phyloP scores from a whole-genome alignment of 257 asterid species.

The Apocynum venetum region DNA sequence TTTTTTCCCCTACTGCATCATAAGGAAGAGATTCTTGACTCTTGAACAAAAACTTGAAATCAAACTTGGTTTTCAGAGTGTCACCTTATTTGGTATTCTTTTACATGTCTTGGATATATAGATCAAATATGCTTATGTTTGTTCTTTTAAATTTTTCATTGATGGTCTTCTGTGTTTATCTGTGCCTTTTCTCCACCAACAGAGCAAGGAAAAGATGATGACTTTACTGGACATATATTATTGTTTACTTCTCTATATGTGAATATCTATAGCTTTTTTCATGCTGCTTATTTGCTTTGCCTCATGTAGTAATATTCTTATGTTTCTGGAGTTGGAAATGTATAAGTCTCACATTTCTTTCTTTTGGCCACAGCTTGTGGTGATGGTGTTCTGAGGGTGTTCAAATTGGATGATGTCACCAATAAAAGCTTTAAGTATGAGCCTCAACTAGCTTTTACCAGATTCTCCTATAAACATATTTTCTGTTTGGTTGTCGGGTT shows the following conservation, averaged over 20 bases:
- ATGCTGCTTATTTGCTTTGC: not conserved
- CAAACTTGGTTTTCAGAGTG: not conserved
- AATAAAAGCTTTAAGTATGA: constrained; percentile 96
- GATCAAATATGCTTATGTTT: not conserved
- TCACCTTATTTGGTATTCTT: not conserved
- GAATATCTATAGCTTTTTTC: not conserved
- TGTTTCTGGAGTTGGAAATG: not conserved
- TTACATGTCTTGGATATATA: not conserved
- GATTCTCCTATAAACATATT: not conserved
- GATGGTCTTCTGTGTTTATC: not conserved
- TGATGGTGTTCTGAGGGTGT: constrained; percentile 84
- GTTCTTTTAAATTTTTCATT: not conserved
- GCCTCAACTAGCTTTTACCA: constrained; percentile 21
- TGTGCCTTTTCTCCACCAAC: not conserved
- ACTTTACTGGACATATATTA: not conserved
- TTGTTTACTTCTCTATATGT: not conserved
- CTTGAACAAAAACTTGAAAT: not conserved
- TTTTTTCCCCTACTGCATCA: too few species aligned
- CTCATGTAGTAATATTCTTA: not conserved
- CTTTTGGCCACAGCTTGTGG: constrained; percentile 65
- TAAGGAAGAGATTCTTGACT: not conserved
- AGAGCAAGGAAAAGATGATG: not conserved
- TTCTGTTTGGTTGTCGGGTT: not conserved
- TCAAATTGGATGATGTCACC: constrained; percentile 87
- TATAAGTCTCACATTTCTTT: not conserved